A percentile compares a stretch with the other conserved stretches of the same genome.
These are phyloP conservation scores for sweet orange (Citrus sinensis) DNA, from an alignment of 345 rosid genomes.

Conservation along the genomic window DVS_A1.0 CM039169.1:6038501-6039000, in stretches of 20 bases:
- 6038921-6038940: slow-evolving; percentile 75
- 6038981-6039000: slow-evolving; percentile 83
- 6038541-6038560: slow-evolving; percentile 80
- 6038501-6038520: slow-evolving; percentile 59
- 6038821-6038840: slow-evolving; percentile 72
- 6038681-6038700: background rate
- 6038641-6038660: background rate
- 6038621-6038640: background rate
- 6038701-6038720: background rate
- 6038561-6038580: slow-evolving; percentile 75
- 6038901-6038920: background rate
- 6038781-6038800: slow-evolving; percentile 66
- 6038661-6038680: background rate
- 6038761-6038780: slow-evolving; percentile 84
- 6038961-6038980: slow-evolving; percentile 96
- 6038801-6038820: slow-evolving; percentile 85
- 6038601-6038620: slow-evolving; percentile 11
- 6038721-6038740: slow-evolving; percentile 95
- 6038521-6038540: slow-evolving; percentile 90
- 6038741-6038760: slow-evolving; percentile 72
- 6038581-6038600: slow-evolving; percentile 91
- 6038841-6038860: slow-evolving; percentile 1
- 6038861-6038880: background rate
- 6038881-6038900: background rate
- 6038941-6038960: slow-evolving; percentile 83